A percentile compares a stretch with the other conserved stretches of the same genome.
These are phyloP conservation scores for Blastocystis sp. DNA, from an alignment of 352 stramenopile genomes.

Conservation along the genomic window DNA sequence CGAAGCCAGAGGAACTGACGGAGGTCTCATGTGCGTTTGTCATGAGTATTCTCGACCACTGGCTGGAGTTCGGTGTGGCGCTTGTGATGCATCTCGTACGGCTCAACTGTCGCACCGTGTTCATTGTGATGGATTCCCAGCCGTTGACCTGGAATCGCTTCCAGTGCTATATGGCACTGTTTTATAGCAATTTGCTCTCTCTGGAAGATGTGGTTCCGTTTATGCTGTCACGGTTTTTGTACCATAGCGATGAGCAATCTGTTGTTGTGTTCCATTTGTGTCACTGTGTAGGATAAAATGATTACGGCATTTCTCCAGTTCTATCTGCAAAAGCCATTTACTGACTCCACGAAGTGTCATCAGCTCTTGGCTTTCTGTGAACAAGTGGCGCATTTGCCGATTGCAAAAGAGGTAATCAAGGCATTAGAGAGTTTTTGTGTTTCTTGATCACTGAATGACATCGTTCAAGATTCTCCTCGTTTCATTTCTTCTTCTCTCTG, in stretches of 20 bases:
- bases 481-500: too few relatives aligned
- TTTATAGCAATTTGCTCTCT: neutral
- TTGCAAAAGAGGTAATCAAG: neutral
- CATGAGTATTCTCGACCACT: constrained; percentile 4
- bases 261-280: neutral
- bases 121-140: neutral
- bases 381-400: neutral
- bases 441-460: too few relatives aligned
- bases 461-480: too few relatives aligned
- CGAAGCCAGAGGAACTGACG: too few relatives aligned
- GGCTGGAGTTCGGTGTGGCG: neutral
- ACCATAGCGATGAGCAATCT: neutral
- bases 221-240: neutral
- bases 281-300: neutral
- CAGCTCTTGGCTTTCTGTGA: neutral
- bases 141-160: neutral
- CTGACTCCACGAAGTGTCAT: neutral
- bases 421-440: neutral
- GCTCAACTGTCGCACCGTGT: neutral
- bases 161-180: neutral
- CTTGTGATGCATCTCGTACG: neutral
- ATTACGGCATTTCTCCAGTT: neutral
- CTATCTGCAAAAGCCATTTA: neutral
- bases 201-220: neutral
- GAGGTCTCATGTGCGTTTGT: too few relatives aligned